Evolutionary conservation across 2,329 filamentous ascomycete genomes (phyloP).

Genomic region (Cadophora gregata): DNA sequence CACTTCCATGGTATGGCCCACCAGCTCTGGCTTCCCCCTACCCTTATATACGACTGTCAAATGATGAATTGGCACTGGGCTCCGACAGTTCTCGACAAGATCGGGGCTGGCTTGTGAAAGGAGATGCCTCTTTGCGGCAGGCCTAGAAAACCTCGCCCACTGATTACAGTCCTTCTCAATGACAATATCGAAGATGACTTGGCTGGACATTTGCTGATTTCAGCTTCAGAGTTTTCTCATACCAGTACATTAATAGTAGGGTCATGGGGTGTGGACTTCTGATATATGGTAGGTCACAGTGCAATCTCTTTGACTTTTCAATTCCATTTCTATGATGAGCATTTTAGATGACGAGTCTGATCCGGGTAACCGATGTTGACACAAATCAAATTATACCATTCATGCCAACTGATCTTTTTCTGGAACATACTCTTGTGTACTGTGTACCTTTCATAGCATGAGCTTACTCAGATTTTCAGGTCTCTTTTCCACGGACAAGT

Average conservation of each 20-base stretch:
- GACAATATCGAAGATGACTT: neutral
- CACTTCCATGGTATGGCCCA: slow-evolving; percentile 31
- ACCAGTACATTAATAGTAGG: neutral
- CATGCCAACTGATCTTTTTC: slow-evolving; percentile 64
- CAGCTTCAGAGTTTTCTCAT: slow-evolving; percentile 13
- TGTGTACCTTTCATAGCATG: slow-evolving; percentile 18
- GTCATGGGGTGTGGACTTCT: neutral
- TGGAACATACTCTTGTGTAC: slow-evolving; percentile 23
- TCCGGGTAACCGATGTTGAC: slow-evolving; percentile 75
- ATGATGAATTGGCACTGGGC: slow-evolving; percentile 98
- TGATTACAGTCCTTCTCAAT: slow-evolving; percentile 59
- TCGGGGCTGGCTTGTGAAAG: slow-evolving; percentile 66
- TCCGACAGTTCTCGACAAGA: slow-evolving; percentile 66
- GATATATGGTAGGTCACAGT: slow-evolving; percentile 27
- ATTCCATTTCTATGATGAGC: slow-evolving; percentile 52
- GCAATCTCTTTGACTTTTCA: slow-evolving; percentile 25
- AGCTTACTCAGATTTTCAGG: slow-evolving; percentile 27
- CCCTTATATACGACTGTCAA: slow-evolving; percentile 31
- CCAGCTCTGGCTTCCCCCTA: slow-evolving; percentile 11
- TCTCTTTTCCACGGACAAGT: neutral
- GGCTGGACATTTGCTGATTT: slow-evolving; percentile 12
- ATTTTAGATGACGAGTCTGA: slow-evolving; percentile 81
- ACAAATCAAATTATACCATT: slow-evolving; percentile 72
- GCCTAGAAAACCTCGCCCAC: slow-evolving; percentile 99
- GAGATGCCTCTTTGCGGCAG: slow-evolving; percentile 92